phyloP scores from a whole-genome alignment of 2,329 filamentous ascomycete genomes.

The Alternaria novae-zelandiae region DNA sequence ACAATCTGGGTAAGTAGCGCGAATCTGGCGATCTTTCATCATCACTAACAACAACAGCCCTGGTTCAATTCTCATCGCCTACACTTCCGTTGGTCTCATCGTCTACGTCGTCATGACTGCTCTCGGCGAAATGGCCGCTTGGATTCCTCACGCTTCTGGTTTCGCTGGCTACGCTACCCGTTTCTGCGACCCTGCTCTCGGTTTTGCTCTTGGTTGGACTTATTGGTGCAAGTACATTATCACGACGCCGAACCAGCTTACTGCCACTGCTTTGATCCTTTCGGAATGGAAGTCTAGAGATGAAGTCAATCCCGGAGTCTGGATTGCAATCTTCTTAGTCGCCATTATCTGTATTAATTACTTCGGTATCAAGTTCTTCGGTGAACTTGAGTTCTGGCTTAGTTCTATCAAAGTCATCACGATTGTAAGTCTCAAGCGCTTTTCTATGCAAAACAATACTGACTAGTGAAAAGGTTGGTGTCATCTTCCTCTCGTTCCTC shows the following conservation, averaged over 20 bases:
- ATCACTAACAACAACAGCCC: conserved; percentile 54
- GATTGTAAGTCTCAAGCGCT: conserved; percentile 34
- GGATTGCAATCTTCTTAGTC: conserved; percentile 67
- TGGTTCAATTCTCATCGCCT: conserved; percentile 73
- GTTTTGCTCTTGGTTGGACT: conserved; percentile 70
- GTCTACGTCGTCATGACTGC: conserved; percentile 84
- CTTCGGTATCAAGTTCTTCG: conserved; percentile 64
- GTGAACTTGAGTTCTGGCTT: conserved; percentile 59
- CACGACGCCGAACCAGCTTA: conserved; percentile 83
- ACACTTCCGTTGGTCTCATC: conserved; percentile 71
- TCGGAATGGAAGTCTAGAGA: conserved; percentile 75
- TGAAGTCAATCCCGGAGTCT: conserved; percentile 77
- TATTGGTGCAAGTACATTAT: conserved; percentile 80
- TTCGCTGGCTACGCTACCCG: conserved; percentile 82
- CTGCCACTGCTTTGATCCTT: conserved; percentile 78
- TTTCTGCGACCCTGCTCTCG: conserved; percentile 80
- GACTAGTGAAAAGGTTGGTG: conserved; percentile 36
- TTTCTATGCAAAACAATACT: background rate
- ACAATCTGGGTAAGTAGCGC: conserved; percentile 50
- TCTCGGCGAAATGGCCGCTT: conserved; percentile 84
- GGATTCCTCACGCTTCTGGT: conserved; percentile 77
- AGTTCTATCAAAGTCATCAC: conserved; percentile 55
- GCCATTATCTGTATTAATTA: conserved; percentile 55
- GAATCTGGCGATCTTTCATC: background rate
- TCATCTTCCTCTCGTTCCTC: conserved; percentile 54